phyloP scores from a whole-genome alignment of 306 rosid genomes.

The Vigna radiata region DNA sequence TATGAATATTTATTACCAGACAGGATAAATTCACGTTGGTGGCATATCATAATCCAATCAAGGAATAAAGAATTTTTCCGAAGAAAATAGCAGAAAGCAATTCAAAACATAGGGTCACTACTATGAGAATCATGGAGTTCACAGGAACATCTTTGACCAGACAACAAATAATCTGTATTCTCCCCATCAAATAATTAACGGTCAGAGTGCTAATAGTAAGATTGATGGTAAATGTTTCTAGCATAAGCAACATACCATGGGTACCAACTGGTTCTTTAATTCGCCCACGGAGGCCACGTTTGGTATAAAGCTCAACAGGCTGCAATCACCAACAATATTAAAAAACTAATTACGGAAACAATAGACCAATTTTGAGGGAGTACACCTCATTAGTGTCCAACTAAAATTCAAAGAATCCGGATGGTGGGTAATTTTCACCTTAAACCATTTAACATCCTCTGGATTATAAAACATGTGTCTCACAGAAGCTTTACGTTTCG shows the following conservation, averaged over 20 bases:
- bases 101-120: background rate
- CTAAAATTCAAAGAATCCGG: conserved; percentile 19
- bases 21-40: no score
- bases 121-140: conserved; percentile 17
- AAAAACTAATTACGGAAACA: conserved; percentile 28
- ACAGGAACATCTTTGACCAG: background rate
- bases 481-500: conserved; percentile 84
- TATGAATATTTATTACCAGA: background rate
- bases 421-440: conserved; percentile 54
- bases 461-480: conserved; percentile 92
- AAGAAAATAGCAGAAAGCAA: background rate
- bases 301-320: conserved; percentile 93
- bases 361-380: conserved; percentile 12
- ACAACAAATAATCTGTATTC: conserved; percentile 3
- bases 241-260: conserved; percentile 80
- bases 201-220: conserved; percentile 14
- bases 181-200: conserved; percentile 14
- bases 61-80: background rate
- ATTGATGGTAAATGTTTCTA: conserved; percentile 24
- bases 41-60: background rate
- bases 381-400: conserved; percentile 7
- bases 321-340: conserved; percentile 57
- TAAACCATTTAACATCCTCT: conserved; percentile 96
- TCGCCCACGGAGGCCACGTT: conserved; percentile 91
- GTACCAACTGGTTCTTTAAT: conserved; percentile 96